Conservation (phyloP, 176 grass and related monocot genomes). For the Zizania latifolia region DNA sequence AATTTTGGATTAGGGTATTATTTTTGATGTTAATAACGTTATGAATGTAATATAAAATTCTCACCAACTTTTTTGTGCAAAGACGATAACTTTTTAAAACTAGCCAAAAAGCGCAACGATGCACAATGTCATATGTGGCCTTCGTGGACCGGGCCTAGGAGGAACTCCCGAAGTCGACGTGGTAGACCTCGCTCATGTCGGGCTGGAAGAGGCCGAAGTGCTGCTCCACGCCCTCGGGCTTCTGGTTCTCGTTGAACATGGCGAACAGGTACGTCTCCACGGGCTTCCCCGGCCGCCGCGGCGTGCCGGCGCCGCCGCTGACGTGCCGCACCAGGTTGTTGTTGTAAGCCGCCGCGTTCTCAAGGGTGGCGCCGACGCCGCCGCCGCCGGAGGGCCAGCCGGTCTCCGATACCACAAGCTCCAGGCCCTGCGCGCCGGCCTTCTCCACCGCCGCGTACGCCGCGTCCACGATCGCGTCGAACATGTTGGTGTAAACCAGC, state of each 20-base stretch:
- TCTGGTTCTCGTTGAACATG: constrained; percentile 97
- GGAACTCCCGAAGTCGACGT: constrained; percentile 57
- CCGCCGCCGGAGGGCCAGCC: constrained; percentile 87
- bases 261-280: constrained; percentile 91
- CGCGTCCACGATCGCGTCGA: constrained; percentile 90
- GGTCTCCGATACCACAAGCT: constrained; percentile 87
- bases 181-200: constrained; percentile 84
- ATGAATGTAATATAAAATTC: too few relatives aligned
- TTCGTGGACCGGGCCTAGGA: neutral
- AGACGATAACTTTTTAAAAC: too few relatives aligned
- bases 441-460: constrained; percentile 80
- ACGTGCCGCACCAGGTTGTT: constrained; percentile 71
- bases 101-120: too few relatives aligned
- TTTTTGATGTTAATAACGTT: too few relatives aligned
- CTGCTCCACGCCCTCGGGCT: constrained; percentile 72
- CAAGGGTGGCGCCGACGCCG: constrained; percentile 42
- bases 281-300: constrained; percentile 55
- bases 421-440: constrained; percentile 38
- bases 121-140: too few relatives aligned
- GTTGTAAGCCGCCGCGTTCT: constrained; percentile 80
- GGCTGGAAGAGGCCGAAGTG: constrained; percentile 83
- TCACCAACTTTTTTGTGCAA: too few relatives aligned
- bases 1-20: too few relatives aligned
- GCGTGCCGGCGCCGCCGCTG: constrained; percentile 39
- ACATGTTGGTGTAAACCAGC: constrained; percentile 78